These are phyloP conservation scores for Gonium pectorale DNA, from an alignment of 139 green algal genomes.

Conservation along the genomic window DNA sequence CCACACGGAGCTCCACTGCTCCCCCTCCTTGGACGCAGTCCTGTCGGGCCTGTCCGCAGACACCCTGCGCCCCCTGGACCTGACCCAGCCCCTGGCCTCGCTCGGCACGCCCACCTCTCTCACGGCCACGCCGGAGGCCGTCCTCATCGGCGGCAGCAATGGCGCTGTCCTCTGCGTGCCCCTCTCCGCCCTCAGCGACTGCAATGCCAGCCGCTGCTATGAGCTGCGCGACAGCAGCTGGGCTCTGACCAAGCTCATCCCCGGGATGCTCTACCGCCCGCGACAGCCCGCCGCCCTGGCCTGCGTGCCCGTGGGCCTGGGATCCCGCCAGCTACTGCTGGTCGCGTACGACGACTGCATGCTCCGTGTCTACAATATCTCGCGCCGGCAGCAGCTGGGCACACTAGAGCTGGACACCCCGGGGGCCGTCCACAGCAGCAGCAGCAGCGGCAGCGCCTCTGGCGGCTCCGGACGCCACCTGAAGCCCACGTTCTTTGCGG, in stretches of 20 bases:
- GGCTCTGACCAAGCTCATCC: slow-evolving; percentile 53
- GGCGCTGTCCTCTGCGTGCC: slow-evolving; percentile 52
- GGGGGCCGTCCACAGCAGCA: too few relatives aligned
- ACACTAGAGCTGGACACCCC: slow-evolving; percentile 26
- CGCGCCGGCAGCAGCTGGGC: slow-evolving; percentile 36
- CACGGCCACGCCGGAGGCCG: slow-evolving; percentile 14
- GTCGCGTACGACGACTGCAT: slow-evolving; percentile 58
- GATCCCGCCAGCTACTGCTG: slow-evolving; percentile 30
- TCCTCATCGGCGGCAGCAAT: slow-evolving; percentile 49
- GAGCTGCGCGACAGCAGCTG: slow-evolving; percentile 54
- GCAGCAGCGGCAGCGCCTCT: neutral
- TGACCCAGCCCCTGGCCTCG: slow-evolving; percentile 38
- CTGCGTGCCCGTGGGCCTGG: neutral
- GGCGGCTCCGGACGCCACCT: neutral
- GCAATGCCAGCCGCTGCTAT: slow-evolving; percentile 12
- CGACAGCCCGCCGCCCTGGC: slow-evolving; percentile 32
- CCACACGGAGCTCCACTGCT: neutral
- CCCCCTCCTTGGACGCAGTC: neutral
- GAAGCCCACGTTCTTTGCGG: slow-evolving; percentile 12
- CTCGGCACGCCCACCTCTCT: slow-evolving; percentile 56
- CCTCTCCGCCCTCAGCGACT: neutral
- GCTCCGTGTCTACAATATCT: slow-evolving; percentile 50
- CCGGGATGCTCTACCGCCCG: slow-evolving; percentile 51
- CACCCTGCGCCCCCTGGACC: slow-evolving; percentile 4
- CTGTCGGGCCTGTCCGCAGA: neutral